Evolutionary conservation across 805 yeast genomes (phyloP).

Genomic region (Ogataea haglerorum): DNA sequence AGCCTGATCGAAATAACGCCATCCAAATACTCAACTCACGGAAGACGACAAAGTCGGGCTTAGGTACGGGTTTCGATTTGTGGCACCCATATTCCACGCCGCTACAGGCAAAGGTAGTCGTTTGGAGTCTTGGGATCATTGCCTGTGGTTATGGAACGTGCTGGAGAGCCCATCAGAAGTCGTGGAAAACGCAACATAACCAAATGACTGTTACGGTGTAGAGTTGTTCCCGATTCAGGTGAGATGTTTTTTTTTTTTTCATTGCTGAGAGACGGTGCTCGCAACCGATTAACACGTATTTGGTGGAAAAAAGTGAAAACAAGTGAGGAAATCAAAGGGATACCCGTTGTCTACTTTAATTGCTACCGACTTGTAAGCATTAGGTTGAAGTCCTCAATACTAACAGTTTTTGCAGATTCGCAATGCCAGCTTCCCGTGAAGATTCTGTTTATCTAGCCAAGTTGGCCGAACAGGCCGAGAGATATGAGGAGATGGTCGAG

Average conservation of each 20-base stretch:
- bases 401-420: constrained; percentile 8
- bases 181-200: neutral
- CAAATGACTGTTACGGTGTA: constrained; percentile 4
- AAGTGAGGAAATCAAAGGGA: constrained; percentile 10
- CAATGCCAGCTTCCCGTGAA: constrained; percentile 87
- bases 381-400: constrained; percentile 2
- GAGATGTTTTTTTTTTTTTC: constrained; percentile 11
- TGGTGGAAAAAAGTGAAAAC: constrained; percentile 11
- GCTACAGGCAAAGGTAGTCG: too few relatives aligned
- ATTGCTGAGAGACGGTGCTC: constrained; percentile 12
- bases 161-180: neutral
- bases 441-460: constrained; percentile 97
- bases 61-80: too few relatives aligned
- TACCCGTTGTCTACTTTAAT: constrained; percentile 2
- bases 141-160: too few relatives aligned
- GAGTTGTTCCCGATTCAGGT: constrained; percentile 5
- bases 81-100: too few relatives aligned
- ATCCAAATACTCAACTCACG: too few relatives aligned
- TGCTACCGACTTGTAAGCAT: neutral
- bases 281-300: constrained; percentile 13
- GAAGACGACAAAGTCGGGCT: too few relatives aligned
- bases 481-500: constrained; percentile 99
- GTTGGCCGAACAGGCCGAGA: constrained; percentile 98
- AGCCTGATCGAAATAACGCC: too few relatives aligned
- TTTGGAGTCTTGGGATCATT: neutral